These are phyloP conservation scores for Curvularia spicifera DNA, from an alignment of 2,329 filamentous ascomycete genomes.

Conservation along the genomic window DNA sequence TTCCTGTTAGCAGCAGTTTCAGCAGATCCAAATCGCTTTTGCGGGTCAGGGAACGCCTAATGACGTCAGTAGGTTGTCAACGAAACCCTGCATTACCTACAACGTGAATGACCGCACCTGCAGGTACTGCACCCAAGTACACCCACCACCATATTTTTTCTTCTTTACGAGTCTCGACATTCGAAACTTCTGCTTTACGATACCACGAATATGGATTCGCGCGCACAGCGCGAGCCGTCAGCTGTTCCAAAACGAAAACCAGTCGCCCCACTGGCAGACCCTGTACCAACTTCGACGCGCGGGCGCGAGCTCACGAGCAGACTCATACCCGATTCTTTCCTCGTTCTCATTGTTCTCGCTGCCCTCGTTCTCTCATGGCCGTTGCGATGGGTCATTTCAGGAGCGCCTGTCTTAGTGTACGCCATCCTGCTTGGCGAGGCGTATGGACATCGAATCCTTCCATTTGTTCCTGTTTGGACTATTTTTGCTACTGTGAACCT, in stretches of 20 bases:
- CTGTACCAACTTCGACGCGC: constrained; percentile 9
- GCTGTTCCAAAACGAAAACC: constrained; percentile 22
- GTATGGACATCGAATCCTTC: constrained; percentile 51
- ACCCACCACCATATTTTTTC: constrained; percentile 10
- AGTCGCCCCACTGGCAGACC: constrained; percentile 12
- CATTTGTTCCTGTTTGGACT: constrained; percentile 56
- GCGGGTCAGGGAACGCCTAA: background rate
- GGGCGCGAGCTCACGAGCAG: constrained; percentile 23
- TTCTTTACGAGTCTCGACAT: background rate
- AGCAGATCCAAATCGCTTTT: background rate
- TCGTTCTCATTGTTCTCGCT: constrained; percentile 17
- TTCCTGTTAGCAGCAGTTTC: background rate
- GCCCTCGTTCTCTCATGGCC: constrained; percentile 27
- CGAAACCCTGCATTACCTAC: constrained; percentile 7
- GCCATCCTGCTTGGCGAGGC: constrained; percentile 46
- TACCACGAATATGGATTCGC: constrained; percentile 18
- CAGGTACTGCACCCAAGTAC: constrained; percentile 6
- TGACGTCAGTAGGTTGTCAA: constrained; percentile 21
- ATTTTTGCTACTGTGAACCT: constrained; percentile 56
- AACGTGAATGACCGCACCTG: constrained; percentile 13
- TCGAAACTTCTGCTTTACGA: background rate
- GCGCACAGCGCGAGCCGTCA: constrained; percentile 12
- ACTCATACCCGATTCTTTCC: constrained; percentile 23
- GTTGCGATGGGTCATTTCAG: constrained; percentile 52
- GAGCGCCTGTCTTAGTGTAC: constrained; percentile 50